A percentile compares a stretch with the other conserved stretches of the same genome.
These are phyloP conservation scores for Naegleria fowleri DNA, from an alignment of 208 protist species.

Conservation along the genomic window DNA sequence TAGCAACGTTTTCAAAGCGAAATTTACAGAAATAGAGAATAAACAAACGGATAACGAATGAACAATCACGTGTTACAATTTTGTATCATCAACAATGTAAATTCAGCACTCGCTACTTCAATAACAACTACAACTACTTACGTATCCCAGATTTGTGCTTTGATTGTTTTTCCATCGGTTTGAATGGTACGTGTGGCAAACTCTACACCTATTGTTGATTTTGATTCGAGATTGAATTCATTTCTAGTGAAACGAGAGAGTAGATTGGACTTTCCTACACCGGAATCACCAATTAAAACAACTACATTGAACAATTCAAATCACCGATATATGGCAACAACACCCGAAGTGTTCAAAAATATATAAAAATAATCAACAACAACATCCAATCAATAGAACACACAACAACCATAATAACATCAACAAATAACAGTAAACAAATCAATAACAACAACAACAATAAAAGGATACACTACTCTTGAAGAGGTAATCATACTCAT, in stretches of 20 bases:
- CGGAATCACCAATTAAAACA: slow-evolving; percentile 38
- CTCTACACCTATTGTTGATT: slow-evolving; percentile 42
- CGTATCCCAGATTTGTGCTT: slow-evolving; percentile 83
- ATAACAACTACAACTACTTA: background rate
- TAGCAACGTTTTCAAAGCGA: too few relatives aligned
- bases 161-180: slow-evolving; percentile 73
- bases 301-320: background rate
- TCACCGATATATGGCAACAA: too few relatives aligned
- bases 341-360: too few relatives aligned
- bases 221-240: slow-evolving; percentile 37
- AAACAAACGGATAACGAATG: too few relatives aligned
- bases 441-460: too few relatives aligned
- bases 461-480: background rate
- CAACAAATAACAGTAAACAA: too few relatives aligned
- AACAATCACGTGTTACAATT: too few relatives aligned
- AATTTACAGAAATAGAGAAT: too few relatives aligned
- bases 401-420: too few relatives aligned
- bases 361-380: too few relatives aligned
- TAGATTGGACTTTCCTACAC: slow-evolving; percentile 33
- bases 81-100: too few relatives aligned
- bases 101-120: background rate
- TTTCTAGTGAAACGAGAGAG: slow-evolving; percentile 31
- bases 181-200: slow-evolving; percentile 37
- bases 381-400: too few relatives aligned
- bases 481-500: slow-evolving; percentile 23